Conservation (phyloP, 2,329 filamentous ascomycete genomes). For the Neofusicoccum laricinum region DNA sequence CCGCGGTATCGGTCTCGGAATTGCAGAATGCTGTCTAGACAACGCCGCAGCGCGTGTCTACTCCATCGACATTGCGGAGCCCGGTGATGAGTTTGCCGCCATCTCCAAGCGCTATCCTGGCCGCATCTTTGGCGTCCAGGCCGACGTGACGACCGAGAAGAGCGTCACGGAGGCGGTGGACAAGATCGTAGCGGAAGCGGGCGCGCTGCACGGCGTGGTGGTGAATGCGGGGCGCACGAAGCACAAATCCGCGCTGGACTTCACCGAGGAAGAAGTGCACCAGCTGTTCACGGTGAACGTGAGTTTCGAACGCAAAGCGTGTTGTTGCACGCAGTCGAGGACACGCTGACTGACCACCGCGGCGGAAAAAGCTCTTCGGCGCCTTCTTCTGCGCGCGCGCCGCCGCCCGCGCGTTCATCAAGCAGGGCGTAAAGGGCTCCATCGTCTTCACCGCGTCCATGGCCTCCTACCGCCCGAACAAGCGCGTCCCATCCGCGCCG, state of each 20-base stretch:
- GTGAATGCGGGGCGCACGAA: conserved; percentile 52
- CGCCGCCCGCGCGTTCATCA: conserved; percentile 46
- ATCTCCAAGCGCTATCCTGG: conserved; percentile 40
- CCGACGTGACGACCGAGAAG: conserved; percentile 48
- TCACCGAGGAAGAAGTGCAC: conserved; percentile 48
- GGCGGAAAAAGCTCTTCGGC: conserved; percentile 40
- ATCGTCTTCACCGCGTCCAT: conserved; percentile 49
- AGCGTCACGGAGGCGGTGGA: conserved; percentile 46
- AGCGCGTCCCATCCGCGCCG: conserved; percentile 37
- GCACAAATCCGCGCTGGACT: conserved; percentile 52
- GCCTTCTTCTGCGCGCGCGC: conserved; percentile 44
- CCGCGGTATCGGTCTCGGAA: conserved; percentile 43
- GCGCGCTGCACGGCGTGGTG: conserved; percentile 50
- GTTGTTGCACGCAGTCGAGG: not conserved
- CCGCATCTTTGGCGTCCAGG: conserved; percentile 41
- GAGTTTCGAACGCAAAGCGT: not conserved
- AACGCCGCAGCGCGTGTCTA: conserved; percentile 46
- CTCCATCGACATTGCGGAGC: conserved; percentile 46
- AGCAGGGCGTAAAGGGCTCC: conserved; percentile 43
- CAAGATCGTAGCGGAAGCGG: conserved; percentile 42
- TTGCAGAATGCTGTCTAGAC: conserved; percentile 47
- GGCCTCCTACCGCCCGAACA: conserved; percentile 48
- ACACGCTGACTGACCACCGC: not conserved
- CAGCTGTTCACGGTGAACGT: conserved; percentile 43
- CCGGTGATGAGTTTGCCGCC: conserved; percentile 42